phyloP scores from a whole-genome alignment of 1,139 yeast genomes.

The Maudiozyma humilis region DNA sequence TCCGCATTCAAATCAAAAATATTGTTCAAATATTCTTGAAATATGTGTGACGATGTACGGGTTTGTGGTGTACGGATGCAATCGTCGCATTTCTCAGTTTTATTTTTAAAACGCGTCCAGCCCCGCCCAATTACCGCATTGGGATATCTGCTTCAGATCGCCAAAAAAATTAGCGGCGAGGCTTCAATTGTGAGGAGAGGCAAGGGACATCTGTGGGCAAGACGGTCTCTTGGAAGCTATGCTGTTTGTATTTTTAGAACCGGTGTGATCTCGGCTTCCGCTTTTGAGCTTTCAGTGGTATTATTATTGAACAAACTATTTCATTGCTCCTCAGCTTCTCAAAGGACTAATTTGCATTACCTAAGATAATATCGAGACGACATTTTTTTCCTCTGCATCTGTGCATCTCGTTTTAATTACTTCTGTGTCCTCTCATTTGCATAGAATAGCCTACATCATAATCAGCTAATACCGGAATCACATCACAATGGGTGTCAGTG shows the following conservation, averaged over 20 bases:
- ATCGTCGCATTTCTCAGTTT: background rate
- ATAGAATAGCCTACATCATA: too few species aligned
- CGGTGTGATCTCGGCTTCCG: background rate
- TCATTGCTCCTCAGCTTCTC: too few species aligned
- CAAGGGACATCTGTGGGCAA: background rate
- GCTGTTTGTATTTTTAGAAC: background rate
- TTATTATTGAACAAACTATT: background rate
- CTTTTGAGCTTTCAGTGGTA: background rate
- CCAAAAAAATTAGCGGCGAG: background rate
- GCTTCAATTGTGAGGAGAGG: background rate
- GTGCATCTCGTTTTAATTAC: too few species aligned
- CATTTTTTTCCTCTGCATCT: too few species aligned
- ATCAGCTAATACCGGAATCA: too few species aligned
- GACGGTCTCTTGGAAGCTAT: background rate
- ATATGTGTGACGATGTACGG: too few species aligned
- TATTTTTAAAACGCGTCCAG: background rate
- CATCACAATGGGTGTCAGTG: conserved; percentile 50
- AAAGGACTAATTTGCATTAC: background rate
- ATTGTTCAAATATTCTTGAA: too few species aligned
- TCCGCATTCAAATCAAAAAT: too few species aligned
- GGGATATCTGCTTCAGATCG: background rate
- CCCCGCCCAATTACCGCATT: background rate
- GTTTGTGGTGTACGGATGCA: background rate
- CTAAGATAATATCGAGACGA: background rate
- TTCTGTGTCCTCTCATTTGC: too few species aligned